These are phyloP conservation scores for Petunia hybrid DNA, from an alignment of 305 asterid genomes.

Conservation along the genomic window DNA sequence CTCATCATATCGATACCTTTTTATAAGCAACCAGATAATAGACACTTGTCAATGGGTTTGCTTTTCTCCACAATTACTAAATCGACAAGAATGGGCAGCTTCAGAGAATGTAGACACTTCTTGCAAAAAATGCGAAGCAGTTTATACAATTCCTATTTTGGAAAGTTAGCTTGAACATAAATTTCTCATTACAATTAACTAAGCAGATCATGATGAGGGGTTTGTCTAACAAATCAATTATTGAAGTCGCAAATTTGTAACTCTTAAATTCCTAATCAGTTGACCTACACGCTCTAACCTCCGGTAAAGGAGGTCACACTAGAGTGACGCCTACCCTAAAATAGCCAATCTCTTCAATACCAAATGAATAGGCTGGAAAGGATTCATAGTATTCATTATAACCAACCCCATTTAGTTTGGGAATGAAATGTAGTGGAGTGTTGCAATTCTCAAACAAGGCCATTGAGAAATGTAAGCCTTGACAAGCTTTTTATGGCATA, in stretches of 20 bases:
- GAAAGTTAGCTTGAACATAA: neutral
- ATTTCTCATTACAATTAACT: neutral
- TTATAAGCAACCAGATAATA: neutral
- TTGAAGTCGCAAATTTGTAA: neutral
- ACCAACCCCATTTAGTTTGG: neutral
- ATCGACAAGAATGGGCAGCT: neutral
- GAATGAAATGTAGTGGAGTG: neutral
- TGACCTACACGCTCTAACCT: neutral
- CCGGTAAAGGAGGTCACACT: neutral
- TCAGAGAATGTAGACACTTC: neutral
- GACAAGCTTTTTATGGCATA: neutral
- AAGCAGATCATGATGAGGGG: neutral
- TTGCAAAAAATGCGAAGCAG: neutral
- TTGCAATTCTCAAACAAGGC: slow-evolving; percentile 3
- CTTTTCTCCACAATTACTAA: neutral
- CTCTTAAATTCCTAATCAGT: neutral
- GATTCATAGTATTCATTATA: neutral
- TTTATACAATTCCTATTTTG: neutral
- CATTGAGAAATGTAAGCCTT: neutral
- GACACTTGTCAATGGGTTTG: neutral
- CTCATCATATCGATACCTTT: neutral
- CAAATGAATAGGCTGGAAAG: neutral
- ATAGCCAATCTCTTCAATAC: neutral
- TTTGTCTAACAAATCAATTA: neutral
- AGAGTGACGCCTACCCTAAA: neutral